Conservation (phyloP, 1,284 basidiomycete genomes). For the Irpex lacteus region DNA sequence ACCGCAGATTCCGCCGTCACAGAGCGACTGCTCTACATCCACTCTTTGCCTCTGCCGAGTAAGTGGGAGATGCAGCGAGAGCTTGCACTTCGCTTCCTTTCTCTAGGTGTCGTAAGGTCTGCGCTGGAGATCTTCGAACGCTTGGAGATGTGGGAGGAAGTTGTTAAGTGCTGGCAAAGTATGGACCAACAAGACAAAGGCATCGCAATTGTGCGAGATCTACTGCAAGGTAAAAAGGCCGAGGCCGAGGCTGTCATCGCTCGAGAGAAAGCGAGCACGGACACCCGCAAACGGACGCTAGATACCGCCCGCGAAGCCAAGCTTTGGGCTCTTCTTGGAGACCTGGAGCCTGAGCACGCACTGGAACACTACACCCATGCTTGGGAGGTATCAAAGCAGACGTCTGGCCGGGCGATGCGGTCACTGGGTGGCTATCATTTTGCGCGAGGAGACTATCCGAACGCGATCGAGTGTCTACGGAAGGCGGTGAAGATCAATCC, state of each 20-base stretch:
- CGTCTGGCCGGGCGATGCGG: conserved; percentile 87
- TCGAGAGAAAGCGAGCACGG: conserved; percentile 50
- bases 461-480: conserved; percentile 68
- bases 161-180: conserved; percentile 79
- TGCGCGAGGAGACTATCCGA: conserved; percentile 57
- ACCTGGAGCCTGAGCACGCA: conserved; percentile 75
- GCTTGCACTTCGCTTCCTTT: conserved; percentile 78
- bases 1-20: conserved; percentile 68
- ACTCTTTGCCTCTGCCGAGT: conserved; percentile 78
- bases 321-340: conserved; percentile 94
- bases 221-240: conserved; percentile 78
- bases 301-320: conserved; percentile 83
- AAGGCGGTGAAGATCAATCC: conserved; percentile 88
- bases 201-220: conserved; percentile 74
- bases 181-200: conserved; percentile 80
- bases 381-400: conserved; percentile 79
- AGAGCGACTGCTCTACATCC: conserved; percentile 79
- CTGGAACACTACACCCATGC: conserved; percentile 78
- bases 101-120: conserved; percentile 82
- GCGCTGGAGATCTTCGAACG: conserved; percentile 91
- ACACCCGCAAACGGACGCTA: conserved; percentile 43
- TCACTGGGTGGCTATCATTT: conserved; percentile 88
- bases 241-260: conserved; percentile 76
- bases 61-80: conserved; percentile 92
- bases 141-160: conserved; percentile 97